Percentiles rank a stretch among this genome's conserved stretches.
These are phyloP conservation scores for Hemisphaericaspora lyxosophila DNA, from an alignment of 1,139 yeast genomes.

Conservation along the genomic window DNA sequence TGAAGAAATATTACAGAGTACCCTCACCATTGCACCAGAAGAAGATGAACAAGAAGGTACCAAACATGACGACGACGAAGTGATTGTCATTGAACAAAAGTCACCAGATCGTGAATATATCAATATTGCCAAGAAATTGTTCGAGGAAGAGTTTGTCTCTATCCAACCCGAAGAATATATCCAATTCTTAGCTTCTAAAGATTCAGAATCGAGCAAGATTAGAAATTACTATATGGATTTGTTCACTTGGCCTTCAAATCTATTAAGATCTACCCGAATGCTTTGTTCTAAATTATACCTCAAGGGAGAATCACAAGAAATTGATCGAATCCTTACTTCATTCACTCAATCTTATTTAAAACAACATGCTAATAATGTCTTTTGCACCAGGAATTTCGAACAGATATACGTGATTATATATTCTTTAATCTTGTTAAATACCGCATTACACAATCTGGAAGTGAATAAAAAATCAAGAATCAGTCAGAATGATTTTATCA, in stretches of 20 bases:
- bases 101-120: constrained; percentile 17
- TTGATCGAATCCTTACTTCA: constrained; percentile 70
- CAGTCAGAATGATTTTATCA: constrained; percentile 51
- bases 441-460: constrained; percentile 60
- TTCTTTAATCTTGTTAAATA: constrained; percentile 70
- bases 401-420: constrained; percentile 74
- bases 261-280: constrained; percentile 55
- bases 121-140: constrained; percentile 40
- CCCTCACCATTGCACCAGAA: not conserved
- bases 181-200: constrained; percentile 44
- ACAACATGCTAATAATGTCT: constrained; percentile 49
- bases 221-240: constrained; percentile 48
- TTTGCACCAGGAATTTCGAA: constrained; percentile 54
- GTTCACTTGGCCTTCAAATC: constrained; percentile 49
- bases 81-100: not conserved
- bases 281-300: constrained; percentile 67
- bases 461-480: constrained; percentile 41
- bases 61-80: too few species aligned
- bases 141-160: constrained; percentile 41
- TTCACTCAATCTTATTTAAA: constrained; percentile 68
- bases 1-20: not conserved
- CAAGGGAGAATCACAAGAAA: constrained; percentile 82
- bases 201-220: constrained; percentile 40
- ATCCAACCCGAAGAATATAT: constrained; percentile 49
- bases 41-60: too few species aligned